A percentile compares a stretch with the other conserved stretches of the same genome.
These are phyloP conservation scores for Pleurotus eryngii DNA, from an alignment of 768 basidiomycete genomes.

Conservation along the genomic window DNA sequence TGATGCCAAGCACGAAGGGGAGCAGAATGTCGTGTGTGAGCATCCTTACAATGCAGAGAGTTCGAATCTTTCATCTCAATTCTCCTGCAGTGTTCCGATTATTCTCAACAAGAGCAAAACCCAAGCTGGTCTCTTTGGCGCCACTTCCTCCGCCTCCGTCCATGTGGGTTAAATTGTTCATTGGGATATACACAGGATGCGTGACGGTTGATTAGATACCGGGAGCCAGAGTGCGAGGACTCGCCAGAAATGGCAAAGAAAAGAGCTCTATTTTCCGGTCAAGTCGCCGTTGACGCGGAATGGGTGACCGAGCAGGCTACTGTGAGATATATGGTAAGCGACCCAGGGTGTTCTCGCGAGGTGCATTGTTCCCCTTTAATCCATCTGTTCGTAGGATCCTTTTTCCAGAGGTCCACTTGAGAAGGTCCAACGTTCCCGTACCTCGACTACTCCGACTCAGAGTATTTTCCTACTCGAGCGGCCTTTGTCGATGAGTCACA, in stretches of 20 bases:
- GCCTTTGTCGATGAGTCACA: constrained; percentile 38
- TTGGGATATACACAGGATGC: not conserved
- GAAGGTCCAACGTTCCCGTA: constrained; percentile 4
- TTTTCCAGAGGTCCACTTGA: constrained; percentile 3
- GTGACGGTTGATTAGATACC: constrained; percentile 28
- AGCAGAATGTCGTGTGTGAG: not conserved
- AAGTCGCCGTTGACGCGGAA: constrained; percentile 36
- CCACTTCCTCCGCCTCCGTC: constrained; percentile 1
- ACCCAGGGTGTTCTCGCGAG: not conserved
- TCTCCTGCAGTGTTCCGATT: not conserved
- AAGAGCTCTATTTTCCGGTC: constrained; percentile 35
- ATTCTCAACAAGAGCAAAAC: not conserved
- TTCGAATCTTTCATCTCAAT: not conserved
- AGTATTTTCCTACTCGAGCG: constrained; percentile 31
- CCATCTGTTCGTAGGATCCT: not conserved
- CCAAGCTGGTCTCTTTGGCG: not conserved
- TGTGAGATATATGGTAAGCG: constrained; percentile 14
- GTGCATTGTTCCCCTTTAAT: not conserved
- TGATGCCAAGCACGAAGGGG: not conserved
- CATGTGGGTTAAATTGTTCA: not conserved
- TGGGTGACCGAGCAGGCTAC: constrained; percentile 23
- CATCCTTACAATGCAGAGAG: not conserved
- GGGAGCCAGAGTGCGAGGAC: constrained; percentile 51
- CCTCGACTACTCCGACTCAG: constrained; percentile 13
- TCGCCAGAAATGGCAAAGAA: constrained; percentile 36